These are phyloP conservation scores for Phytophthora citricola DNA, from an alignment of 352 stramenopile species.

Conservation along the genomic window DNA sequence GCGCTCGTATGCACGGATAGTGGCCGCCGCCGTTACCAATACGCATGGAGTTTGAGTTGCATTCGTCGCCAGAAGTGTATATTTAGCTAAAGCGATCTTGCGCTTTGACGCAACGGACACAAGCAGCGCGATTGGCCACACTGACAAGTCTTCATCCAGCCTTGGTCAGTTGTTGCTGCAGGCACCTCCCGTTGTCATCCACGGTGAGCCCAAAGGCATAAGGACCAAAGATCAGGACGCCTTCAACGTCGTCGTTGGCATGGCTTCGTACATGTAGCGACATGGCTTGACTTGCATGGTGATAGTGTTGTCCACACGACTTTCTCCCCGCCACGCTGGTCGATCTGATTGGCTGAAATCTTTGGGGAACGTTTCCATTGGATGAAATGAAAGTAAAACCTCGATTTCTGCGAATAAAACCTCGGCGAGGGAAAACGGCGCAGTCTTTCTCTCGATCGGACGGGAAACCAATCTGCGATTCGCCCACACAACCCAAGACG, in stretches of 20 bases:
- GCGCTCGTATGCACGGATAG: too few species aligned
- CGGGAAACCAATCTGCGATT: slow-evolving; percentile 10
- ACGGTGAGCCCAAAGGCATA: too few species aligned
- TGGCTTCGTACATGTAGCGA: background rate
- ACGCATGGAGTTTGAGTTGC: background rate
- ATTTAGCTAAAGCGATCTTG: slow-evolving; percentile 5
- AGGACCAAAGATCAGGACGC: background rate
- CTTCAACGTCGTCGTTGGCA: slow-evolving; percentile 16
- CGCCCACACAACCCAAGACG: slow-evolving; percentile 41
- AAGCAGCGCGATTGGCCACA: background rate
- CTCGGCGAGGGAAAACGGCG: slow-evolving; percentile 13
- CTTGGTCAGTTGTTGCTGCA: too few species aligned
- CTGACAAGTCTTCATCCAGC: background rate
- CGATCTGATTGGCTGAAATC: slow-evolving; percentile 35
- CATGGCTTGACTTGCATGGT: slow-evolving; percentile 7
- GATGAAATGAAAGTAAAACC: slow-evolving; percentile 25
- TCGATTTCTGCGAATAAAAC: slow-evolving; percentile 16
- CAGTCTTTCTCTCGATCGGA: slow-evolving; percentile 23
- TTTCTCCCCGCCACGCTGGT: slow-evolving; percentile 32
- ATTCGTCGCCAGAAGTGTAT: background rate
- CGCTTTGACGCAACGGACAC: slow-evolving; percentile 9
- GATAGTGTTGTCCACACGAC: slow-evolving; percentile 11
- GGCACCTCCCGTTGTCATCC: too few species aligned
- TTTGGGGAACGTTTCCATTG: slow-evolving; percentile 20
- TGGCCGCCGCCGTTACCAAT: background rate